phyloP scores from a whole-genome alignment of 345 rosid species.

The Rhodamnia argentea region DNA sequence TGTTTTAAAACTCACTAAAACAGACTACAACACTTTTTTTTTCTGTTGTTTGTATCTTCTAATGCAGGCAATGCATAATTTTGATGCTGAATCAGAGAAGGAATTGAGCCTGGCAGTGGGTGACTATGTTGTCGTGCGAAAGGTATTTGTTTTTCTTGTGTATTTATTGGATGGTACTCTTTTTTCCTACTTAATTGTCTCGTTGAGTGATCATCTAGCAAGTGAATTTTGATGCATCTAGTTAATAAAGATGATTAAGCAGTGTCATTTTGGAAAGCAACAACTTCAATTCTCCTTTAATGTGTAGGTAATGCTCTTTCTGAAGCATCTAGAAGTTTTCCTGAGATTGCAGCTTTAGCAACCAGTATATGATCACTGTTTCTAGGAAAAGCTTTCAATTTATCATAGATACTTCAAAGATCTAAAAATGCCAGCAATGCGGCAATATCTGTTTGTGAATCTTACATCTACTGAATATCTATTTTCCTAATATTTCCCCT shows the following conservation, averaged over 20 bases:
- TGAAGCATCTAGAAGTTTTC: not conserved
- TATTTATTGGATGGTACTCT: not conserved
- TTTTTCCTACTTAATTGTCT: not conserved
- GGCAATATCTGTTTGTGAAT: not conserved
- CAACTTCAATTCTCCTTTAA: not conserved
- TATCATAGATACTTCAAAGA: not conserved
- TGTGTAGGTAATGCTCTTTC: not conserved
- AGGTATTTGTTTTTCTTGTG: conserved; percentile 32
- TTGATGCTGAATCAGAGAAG: conserved; percentile 76
- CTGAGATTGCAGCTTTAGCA: not conserved
- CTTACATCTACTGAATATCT: not conserved
- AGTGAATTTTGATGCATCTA: not conserved
- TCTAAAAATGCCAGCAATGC: not conserved
- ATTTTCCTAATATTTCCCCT: not conserved
- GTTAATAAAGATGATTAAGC: not conserved
- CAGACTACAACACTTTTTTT: not conserved
- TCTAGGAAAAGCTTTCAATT: not conserved
- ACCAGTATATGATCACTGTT: not conserved
- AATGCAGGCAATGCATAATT: conserved; percentile 61
- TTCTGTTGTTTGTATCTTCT: not conserved
- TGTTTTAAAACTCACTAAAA: not conserved
- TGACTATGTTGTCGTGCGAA: conserved; percentile 80
- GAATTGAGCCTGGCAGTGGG: conserved; percentile 76
- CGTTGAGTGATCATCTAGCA: not conserved
- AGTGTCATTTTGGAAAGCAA: not conserved